These are phyloP conservation scores for Scenedesmus sp. DNA, from an alignment of 163 green algal genomes.

Conservation along the genomic window DNA sequence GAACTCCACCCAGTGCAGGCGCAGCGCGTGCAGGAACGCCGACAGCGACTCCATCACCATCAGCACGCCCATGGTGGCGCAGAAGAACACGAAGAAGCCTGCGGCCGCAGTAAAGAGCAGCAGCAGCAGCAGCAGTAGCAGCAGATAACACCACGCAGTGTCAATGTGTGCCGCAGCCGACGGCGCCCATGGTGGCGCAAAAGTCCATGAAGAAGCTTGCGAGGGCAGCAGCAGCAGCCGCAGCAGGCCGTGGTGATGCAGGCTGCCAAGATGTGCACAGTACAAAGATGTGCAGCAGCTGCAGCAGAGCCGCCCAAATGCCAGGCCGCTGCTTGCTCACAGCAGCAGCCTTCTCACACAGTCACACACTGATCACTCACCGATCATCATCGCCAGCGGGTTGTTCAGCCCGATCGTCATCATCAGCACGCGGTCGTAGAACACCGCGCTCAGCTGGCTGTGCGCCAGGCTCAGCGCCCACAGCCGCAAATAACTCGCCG, in stretches of 20 bases:
- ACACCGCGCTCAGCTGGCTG: slow-evolving; percentile 93
- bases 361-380: slow-evolving; percentile 52
- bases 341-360: not conserved
- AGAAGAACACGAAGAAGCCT: slow-evolving; percentile 95
- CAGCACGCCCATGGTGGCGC: slow-evolving; percentile 96
- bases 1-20: slow-evolving; percentile 99
- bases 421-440: slow-evolving; percentile 98
- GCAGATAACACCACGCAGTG: not conserved
- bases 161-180: too few relatives aligned
- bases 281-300: not conserved
- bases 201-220: not conserved
- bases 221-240: not conserved
- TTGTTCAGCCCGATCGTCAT: slow-evolving; percentile 66
- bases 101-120: slow-evolving; percentile 4
- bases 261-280: not conserved
- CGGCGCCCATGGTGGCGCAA: too few relatives aligned
- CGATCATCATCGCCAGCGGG: slow-evolving; percentile 76
- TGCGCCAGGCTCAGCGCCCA: slow-evolving; percentile 99
- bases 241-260: not conserved
- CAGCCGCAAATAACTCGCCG: slow-evolving; percentile 97
- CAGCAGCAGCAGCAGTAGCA: slow-evolving; percentile 7
- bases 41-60: slow-evolving; percentile 99
- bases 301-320: too few relatives aligned
- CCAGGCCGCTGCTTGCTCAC: not conserved
- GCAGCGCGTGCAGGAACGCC: slow-evolving; percentile 98